These are phyloP conservation scores for Dalbergia oliveri DNA, from an alignment of 306 rosid genomes.

Conservation along the genomic window DNA sequence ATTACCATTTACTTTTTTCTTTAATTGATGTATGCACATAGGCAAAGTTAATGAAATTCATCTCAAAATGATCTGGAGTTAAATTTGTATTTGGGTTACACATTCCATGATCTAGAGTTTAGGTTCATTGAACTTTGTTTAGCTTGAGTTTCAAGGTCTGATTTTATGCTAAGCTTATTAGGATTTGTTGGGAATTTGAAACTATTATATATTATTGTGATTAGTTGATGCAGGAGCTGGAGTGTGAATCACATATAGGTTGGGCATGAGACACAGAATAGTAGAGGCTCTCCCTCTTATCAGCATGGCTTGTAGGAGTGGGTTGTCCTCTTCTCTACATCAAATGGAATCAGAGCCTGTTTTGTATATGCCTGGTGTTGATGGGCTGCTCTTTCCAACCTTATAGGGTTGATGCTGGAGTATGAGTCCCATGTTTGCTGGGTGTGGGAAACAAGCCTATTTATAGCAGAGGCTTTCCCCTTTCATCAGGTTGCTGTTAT, in stretches of 20 bases:
- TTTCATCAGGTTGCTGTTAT: constrained; percentile 14
- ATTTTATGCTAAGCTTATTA: constrained; percentile 13
- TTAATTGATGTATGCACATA: not conserved
- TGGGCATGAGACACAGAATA: constrained; percentile 27
- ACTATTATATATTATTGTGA: constrained; percentile 30
- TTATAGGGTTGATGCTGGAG: constrained; percentile 29
- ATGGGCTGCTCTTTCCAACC: constrained; percentile 35
- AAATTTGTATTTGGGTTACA: constrained; percentile 10
- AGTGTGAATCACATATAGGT: constrained; percentile 13
- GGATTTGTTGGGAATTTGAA: constrained; percentile 30
- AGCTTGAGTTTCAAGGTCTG: constrained; percentile 36
- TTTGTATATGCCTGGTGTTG: constrained; percentile 14
- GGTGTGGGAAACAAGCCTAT: constrained; percentile 18
- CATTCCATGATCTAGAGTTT: constrained; percentile 18
- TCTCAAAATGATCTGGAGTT: constrained; percentile 12
- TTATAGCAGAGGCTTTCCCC: constrained; percentile 12
- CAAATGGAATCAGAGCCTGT: constrained; percentile 16
- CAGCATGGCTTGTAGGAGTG: constrained; percentile 8
- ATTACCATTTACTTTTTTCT: not conserved
- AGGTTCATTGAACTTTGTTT: constrained; percentile 11
- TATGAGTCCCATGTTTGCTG: constrained; percentile 37
- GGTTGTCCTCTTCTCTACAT: constrained; percentile 22
- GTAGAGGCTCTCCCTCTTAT: not conserved
- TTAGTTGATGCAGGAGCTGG: constrained; percentile 37
- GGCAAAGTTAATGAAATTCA: not conserved